Conservation (phyloP, 768 basidiomycete genomes). For the Suillus tomentosus region DNA sequence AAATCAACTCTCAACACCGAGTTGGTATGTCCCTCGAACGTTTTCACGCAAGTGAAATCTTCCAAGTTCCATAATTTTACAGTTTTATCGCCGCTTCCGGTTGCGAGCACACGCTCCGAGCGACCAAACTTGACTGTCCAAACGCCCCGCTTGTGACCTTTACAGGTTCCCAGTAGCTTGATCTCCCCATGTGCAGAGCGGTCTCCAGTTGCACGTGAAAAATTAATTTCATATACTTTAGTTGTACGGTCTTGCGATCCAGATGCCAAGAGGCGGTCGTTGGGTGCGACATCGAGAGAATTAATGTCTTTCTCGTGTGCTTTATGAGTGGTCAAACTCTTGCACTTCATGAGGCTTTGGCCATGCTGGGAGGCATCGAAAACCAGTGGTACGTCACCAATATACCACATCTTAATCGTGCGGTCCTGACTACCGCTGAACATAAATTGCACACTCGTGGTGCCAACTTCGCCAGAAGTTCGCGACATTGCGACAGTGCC, state of each 20-base stretch:
- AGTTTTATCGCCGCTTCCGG: slow-evolving; percentile 94
- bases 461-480: slow-evolving; percentile 33
- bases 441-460: slow-evolving; percentile 56
- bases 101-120: slow-evolving; percentile 83
- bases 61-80: slow-evolving; percentile 93
- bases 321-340: slow-evolving; percentile 81
- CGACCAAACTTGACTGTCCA: slow-evolving; percentile 92
- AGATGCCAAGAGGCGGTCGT: slow-evolving; percentile 85
- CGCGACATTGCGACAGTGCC: slow-evolving; percentile 88
- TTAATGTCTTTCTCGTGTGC: slow-evolving; percentile 99
- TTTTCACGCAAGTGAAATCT: slow-evolving; percentile 91
- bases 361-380: slow-evolving; percentile 29
- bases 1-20: slow-evolving; percentile 95
- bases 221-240: slow-evolving; percentile 83
- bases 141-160: slow-evolving; percentile 95
- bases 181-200: slow-evolving; percentile 66
- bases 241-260: slow-evolving; percentile 96
- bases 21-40: slow-evolving; percentile 98
- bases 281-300: slow-evolving; percentile 88
- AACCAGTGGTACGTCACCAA: slow-evolving; percentile 51
- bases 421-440: slow-evolving; percentile 97
- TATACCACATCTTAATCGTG: slow-evolving; percentile 98
- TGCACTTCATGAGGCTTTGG: slow-evolving; percentile 46
- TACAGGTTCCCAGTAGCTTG: slow-evolving; percentile 80
- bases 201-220: slow-evolving; percentile 40